A percentile compares a stretch with the other conserved stretches of the same genome.
Evolutionary conservation across 768 basidiomycete species (phyloP).

Genomic region (Lepiota subincarnata): DNA sequence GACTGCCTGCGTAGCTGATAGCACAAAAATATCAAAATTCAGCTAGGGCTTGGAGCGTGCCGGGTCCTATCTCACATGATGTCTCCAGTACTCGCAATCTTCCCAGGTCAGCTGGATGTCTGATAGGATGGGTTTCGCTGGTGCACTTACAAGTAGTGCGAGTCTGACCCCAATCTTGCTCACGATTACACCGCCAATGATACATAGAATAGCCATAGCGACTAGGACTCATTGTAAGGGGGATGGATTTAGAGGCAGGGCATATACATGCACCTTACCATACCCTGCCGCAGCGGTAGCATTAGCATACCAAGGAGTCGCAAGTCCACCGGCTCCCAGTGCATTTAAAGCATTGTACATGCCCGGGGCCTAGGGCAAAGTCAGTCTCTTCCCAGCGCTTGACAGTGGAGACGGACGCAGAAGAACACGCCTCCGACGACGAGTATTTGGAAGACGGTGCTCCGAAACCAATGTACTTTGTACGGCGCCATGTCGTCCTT

Average conservation of each 20-base stretch:
- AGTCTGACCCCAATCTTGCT: slow-evolving; percentile 27
- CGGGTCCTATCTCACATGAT: slow-evolving; percentile 20
- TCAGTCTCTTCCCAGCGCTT: background rate
- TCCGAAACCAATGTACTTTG: slow-evolving; percentile 27
- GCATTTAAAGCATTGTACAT: slow-evolving; percentile 31
- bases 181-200: slow-evolving; percentile 28
- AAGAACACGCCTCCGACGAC: slow-evolving; percentile 31
- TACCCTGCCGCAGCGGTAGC: slow-evolving; percentile 29
- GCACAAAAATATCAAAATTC: background rate
- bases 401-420: slow-evolving; percentile 17
- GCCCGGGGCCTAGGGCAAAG: slow-evolving; percentile 22
- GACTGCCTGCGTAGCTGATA: slow-evolving; percentile 26
- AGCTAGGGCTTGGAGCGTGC: background rate
- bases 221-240: slow-evolving; percentile 12
- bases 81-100: slow-evolving; percentile 29
- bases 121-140: background rate
- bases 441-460: slow-evolving; percentile 28
- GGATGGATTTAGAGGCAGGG: background rate
- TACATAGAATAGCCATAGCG: slow-evolving; percentile 27
- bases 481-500: background rate
- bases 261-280: slow-evolving; percentile 11
- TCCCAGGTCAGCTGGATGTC: background rate
- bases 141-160: slow-evolving; percentile 20
- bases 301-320: slow-evolving; percentile 30
- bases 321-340: slow-evolving; percentile 28